A percentile compares a stretch with the other conserved stretches of the same genome.
Conservation (phyloP, 768 basidiomycete genomes). For the Inosperma sp. region DNA sequence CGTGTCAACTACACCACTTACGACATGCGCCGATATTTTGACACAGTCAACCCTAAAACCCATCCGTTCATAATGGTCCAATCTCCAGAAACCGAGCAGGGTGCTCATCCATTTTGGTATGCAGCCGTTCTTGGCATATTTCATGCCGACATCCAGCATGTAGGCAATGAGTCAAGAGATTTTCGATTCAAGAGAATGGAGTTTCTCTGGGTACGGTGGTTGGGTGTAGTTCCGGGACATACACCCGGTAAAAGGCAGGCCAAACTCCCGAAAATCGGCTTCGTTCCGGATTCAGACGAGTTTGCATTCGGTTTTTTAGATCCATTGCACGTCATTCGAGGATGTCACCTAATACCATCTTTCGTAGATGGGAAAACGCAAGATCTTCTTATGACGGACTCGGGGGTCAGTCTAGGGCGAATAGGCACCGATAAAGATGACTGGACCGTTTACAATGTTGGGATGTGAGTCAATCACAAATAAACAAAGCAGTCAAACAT, state of each 20-base stretch:
- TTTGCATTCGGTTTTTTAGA: slow-evolving; percentile 34
- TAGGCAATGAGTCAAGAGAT: slow-evolving; percentile 4
- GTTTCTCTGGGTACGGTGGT: slow-evolving; percentile 39
- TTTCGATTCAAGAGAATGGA: slow-evolving; percentile 18
- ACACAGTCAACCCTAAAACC: slow-evolving; percentile 25
- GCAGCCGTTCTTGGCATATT: slow-evolving; percentile 19
- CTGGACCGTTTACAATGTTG: slow-evolving; percentile 2
- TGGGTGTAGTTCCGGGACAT: slow-evolving; percentile 25
- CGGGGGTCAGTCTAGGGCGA: not conserved
- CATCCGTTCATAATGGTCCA: slow-evolving; percentile 30
- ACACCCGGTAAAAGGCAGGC: slow-evolving; percentile 24
- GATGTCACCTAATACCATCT: slow-evolving; percentile 32
- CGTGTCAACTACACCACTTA: slow-evolving; percentile 29
- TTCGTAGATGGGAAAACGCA: slow-evolving; percentile 22
- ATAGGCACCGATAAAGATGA: not conserved
- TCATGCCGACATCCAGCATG: slow-evolving; percentile 19
- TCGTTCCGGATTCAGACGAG: slow-evolving; percentile 21
- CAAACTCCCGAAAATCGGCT: slow-evolving; percentile 35
- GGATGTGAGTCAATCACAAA: not conserved
- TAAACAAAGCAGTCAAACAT: not conserved
- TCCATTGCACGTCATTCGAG: slow-evolving; percentile 29
- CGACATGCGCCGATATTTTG: slow-evolving; percentile 21
- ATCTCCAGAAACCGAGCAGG: slow-evolving; percentile 14
- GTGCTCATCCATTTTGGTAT: slow-evolving; percentile 23
- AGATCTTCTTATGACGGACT: slow-evolving; percentile 9